phyloP scores from a whole-genome alignment of 331 rosid species.

The Pyracantha coccinea region DNA sequence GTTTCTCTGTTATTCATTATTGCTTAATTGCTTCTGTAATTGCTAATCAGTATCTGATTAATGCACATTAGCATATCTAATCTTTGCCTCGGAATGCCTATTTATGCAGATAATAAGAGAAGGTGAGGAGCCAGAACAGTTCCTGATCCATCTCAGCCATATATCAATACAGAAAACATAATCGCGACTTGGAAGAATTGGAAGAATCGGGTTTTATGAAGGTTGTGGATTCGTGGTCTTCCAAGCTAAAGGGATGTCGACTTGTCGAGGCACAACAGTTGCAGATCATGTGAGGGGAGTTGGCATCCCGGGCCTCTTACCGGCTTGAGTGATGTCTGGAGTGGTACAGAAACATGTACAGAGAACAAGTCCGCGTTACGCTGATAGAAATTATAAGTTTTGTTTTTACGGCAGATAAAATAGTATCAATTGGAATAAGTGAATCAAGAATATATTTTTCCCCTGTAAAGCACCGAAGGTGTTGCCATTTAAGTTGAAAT shows the following conservation, averaged over 20 bases:
- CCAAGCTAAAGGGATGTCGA: background rate
- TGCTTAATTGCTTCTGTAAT: background rate
- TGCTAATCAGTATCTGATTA: background rate
- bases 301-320: slow-evolving; percentile 28
- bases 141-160: slow-evolving; percentile 21
- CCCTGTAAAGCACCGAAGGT: slow-evolving; percentile 6
- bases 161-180: background rate
- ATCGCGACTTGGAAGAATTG: background rate
- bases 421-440: background rate
- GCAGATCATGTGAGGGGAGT: slow-evolving; percentile 8
- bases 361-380: slow-evolving; percentile 19
- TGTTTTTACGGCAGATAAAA: background rate
- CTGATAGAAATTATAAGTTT: slow-evolving; percentile 18
- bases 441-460: background rate
- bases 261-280: background rate
- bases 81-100: background rate
- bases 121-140: slow-evolving; percentile 42
- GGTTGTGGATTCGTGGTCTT: background rate
- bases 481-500: slow-evolving; percentile 5
- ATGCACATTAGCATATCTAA: background rate
- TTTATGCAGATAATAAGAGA: slow-evolving; percentile 36
- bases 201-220: background rate
- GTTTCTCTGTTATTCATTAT: background rate
- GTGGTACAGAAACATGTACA: slow-evolving; percentile 22
- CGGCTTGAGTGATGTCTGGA: slow-evolving; percentile 38